phyloP scores from a whole-genome alignment of 2,329 filamentous ascomycete genomes.

The Aureobasidium sp. region DNA sequence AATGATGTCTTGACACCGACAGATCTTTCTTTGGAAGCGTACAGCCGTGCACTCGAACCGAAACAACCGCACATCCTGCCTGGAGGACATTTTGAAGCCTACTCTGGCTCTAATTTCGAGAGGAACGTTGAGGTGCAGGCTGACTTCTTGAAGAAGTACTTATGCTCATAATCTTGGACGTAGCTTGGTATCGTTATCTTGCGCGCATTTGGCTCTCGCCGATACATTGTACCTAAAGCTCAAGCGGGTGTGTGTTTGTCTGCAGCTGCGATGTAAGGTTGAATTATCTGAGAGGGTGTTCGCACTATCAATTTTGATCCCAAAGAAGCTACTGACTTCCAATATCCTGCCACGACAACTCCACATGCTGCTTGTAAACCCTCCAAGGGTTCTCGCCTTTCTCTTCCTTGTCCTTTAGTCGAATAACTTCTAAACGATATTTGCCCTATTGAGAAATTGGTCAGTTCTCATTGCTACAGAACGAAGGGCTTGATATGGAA shows the following conservation, averaged over 20 bases:
- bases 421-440: not conserved
- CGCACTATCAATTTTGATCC: too few species aligned
- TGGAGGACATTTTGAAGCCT: conserved; percentile 37
- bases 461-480: not conserved
- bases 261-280: too few species aligned
- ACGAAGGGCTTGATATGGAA: not conserved
- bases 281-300: too few species aligned
- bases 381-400: not conserved
- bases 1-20: conserved; percentile 31
- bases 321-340: not conserved
- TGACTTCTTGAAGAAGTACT: not conserved
- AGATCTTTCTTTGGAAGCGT: conserved; percentile 32
- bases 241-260: too few species aligned
- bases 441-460: not conserved
- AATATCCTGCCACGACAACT: not conserved
- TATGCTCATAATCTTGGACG: not conserved
- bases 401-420: not conserved
- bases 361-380: not conserved
- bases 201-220: not conserved
- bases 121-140: conserved; percentile 21
- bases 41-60: conserved; percentile 31
- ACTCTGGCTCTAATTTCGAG: conserved; percentile 26
- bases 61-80: conserved; percentile 34
- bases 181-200: not conserved
- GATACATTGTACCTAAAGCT: not conserved